Percentiles rank a stretch among this genome's conserved stretches.
Conservation (phyloP, 345 rosid species). For the Noccaea caerulescens region DNA sequence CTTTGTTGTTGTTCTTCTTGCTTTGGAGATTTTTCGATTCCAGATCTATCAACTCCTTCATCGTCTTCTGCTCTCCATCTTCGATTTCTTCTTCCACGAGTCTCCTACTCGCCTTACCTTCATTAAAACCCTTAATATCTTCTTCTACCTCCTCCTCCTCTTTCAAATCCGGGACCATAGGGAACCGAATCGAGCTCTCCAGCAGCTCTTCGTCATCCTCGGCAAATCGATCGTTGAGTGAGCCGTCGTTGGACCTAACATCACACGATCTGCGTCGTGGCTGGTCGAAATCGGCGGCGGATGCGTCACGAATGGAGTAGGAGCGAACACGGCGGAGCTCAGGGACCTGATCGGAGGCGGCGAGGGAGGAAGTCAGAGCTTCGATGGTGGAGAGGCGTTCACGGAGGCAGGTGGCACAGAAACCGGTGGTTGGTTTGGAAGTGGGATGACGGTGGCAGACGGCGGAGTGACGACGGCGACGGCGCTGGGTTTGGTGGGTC, state of each 20-base stretch:
- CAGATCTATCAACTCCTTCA: slow-evolving; percentile 85
- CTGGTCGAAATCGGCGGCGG: slow-evolving; percentile 41
- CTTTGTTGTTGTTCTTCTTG: slow-evolving; percentile 52
- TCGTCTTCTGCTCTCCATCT: slow-evolving; percentile 59
- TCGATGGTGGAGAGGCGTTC: slow-evolving; percentile 77
- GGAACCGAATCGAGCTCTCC: slow-evolving; percentile 28
- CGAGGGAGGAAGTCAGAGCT: slow-evolving; percentile 40
- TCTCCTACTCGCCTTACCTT: background rate
- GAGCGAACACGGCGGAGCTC: slow-evolving; percentile 44
- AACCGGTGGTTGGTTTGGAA: slow-evolving; percentile 57
- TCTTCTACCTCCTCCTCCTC: slow-evolving; percentile 37
- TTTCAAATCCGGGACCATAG: slow-evolving; percentile 35
- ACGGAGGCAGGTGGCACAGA: slow-evolving; percentile 75
- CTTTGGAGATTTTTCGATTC: slow-evolving; percentile 49
- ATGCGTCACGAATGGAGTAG: slow-evolving; percentile 33
- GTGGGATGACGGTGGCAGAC: slow-evolving; percentile 71
- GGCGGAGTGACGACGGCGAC: slow-evolving; percentile 54
- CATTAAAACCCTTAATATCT: slow-evolving; percentile 28
- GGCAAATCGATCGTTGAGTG: slow-evolving; percentile 37
- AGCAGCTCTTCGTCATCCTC: slow-evolving; percentile 37
- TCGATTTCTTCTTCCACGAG: slow-evolving; percentile 50
- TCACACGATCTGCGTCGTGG: slow-evolving; percentile 68
- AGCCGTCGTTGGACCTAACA: slow-evolving; percentile 20
- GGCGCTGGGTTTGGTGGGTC: slow-evolving; percentile 45
- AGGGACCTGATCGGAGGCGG: slow-evolving; percentile 12